Conservation (phyloP, 495 filamentous ascomycete genomes). For the Ramalina intermedia region DNA sequence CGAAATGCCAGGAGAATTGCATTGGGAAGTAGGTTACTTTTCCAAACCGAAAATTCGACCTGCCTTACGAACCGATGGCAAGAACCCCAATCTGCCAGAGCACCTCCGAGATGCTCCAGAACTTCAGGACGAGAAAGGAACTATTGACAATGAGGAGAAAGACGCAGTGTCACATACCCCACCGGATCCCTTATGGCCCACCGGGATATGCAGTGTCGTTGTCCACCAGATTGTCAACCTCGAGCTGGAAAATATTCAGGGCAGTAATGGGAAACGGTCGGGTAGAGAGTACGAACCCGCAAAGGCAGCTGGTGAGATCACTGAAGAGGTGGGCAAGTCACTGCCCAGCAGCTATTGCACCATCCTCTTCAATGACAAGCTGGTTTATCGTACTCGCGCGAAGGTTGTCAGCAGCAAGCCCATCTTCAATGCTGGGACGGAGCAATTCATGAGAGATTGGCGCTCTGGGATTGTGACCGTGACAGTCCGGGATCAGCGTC, state of each 20-base stretch:
- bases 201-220: conserved; percentile 66
- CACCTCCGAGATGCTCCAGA: conserved; percentile 56
- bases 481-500: conserved; percentile 71
- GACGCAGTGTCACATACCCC: conserved; percentile 80
- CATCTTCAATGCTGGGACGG: conserved; percentile 92
- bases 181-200: conserved; percentile 87
- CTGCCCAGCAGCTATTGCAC: conserved; percentile 87
- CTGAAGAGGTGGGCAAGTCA: conserved; percentile 61
- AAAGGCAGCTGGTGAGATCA: conserved; percentile 67
- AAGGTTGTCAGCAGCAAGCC: conserved; percentile 88
- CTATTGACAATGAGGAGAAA: conserved; percentile 58
- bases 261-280: conserved; percentile 49
- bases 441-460: conserved; percentile 93
- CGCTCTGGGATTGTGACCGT: conserved; percentile 71
- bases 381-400: conserved; percentile 81
- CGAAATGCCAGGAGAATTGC: conserved; percentile 81
- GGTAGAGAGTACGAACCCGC: conserved; percentile 84
- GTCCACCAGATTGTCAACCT: conserved; percentile 93
- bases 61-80: conserved; percentile 73
- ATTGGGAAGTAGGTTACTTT: conserved; percentile 95
- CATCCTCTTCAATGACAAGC: conserved; percentile 73
- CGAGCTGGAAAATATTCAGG: conserved; percentile 68
- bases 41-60: conserved; percentile 72
- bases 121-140: conserved; percentile 79
- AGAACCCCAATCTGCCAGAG: conserved; percentile 59